These are phyloP conservation scores for Colletotrichum tamarilloi DNA, from an alignment of 2,329 filamentous ascomycete species.

Conservation along the genomic window DNA sequence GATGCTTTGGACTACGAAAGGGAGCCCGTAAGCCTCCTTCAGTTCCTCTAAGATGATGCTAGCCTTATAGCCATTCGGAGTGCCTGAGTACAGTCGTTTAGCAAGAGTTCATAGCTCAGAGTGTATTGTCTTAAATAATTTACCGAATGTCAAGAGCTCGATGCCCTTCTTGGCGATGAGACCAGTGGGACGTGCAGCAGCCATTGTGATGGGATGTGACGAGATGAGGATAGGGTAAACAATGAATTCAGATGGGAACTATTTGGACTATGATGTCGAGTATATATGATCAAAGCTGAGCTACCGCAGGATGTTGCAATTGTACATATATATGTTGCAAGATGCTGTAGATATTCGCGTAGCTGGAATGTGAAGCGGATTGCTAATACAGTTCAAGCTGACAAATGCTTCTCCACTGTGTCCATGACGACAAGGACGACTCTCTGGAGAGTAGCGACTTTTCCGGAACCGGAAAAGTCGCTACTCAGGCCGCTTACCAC, in stretches of 20 bases:
- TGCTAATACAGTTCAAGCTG: neutral
- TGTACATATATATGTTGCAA: neutral
- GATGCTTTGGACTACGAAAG: conserved; percentile 64
- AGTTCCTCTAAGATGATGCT: conserved; percentile 74
- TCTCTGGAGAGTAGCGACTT: neutral
- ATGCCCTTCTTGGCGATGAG: conserved; percentile 72
- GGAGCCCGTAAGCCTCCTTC: conserved; percentile 70
- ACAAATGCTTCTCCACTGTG: neutral
- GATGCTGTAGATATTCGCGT: neutral
- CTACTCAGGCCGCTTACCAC: neutral
- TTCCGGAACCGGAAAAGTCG: neutral
- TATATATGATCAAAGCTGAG: neutral
- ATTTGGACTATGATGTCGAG: neutral
- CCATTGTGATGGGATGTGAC: neutral
- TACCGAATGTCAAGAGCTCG: conserved; percentile 67
- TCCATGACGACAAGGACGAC: neutral
- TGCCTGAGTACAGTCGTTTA: conserved; percentile 45
- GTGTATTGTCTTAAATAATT: conserved; percentile 43
- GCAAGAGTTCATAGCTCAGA: conserved; percentile 17
- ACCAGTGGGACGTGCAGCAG: conserved; percentile 52
- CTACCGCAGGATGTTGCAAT: neutral
- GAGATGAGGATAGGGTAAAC: rapidly evolving
- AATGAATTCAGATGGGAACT: neutral
- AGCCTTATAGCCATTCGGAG: conserved; percentile 67
- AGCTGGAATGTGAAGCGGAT: neutral